Evolutionary conservation across 257 asterid species (phyloP), one percentile per base, ranked within the genome.

Genomic region (Eustoma russellianum): DNA sequence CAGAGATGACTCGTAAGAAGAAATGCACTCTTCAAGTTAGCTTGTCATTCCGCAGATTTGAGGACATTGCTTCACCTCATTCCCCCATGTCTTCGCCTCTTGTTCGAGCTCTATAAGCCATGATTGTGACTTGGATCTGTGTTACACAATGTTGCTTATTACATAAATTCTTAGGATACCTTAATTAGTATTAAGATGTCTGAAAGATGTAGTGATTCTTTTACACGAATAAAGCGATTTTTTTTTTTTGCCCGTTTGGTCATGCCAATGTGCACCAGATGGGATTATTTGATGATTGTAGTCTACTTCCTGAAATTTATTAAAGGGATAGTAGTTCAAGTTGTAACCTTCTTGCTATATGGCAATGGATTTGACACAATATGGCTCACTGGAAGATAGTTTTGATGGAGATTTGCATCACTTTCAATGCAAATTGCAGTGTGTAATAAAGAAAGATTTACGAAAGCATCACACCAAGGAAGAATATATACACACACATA

Each of bases 41-140:
- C 60, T 63, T 90, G 58, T 86, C 97, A 10, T 90, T 76, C 51
- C 63, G 86, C 0, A 53, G 88, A 19, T 17, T 76, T 79, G 92
- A 83, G 5, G 95, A 79, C 35, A 70, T 50, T 59, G 66, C 73
- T 75, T 80, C 94, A 9, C 88, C 91, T 53, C 95, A 82, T 38
- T 86, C 95, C 18, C 94, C 88, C 3, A 76, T 88, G 81, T 38
- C 82, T 18, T 89, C 97, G 33, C 97, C 97, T 17, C 84, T 89
- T 1, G 94, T 86, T 57, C 83, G 82, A 7, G 92, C 96, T 2
- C 60, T 86, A 43, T 64, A 56, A 64, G 18, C 5, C 13, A 7
- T 17, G 30, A 24, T 24, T 24, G 30, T 24, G 30, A 4, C 3
- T 2, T 24, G 30, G 30, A 24, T 24, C 30, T 24, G 3, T 24